Percentiles rank a stretch among this genome's conserved stretches.
Conservation (phyloP, 495 filamentous ascomycete species). For the Podospora tetraspora region DNA sequence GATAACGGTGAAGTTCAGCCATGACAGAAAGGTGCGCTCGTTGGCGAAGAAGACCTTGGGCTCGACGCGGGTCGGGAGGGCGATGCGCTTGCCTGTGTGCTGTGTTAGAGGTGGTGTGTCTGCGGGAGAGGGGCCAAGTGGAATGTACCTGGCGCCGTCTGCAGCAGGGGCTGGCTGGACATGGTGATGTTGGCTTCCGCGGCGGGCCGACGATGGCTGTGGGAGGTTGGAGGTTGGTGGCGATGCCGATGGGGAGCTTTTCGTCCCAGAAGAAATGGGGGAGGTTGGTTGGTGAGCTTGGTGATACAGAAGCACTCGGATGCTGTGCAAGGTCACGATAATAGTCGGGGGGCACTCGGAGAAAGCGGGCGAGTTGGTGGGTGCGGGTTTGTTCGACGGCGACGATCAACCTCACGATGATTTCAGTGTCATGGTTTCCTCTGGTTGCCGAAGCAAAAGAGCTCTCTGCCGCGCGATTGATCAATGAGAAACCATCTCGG, state of each 20-base stretch:
- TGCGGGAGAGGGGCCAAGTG: neutral
- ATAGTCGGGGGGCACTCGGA: neutral
- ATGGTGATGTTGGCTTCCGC: conserved; percentile 42
- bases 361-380: neutral
- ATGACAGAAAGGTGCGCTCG: conserved; percentile 97
- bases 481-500: conserved; percentile 23
- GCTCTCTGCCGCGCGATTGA: conserved; percentile 21
- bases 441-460: neutral
- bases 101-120: conserved; percentile 1
- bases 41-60: conserved; percentile 99
- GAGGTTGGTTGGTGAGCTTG: neutral
- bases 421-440: neutral
- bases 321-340: neutral
- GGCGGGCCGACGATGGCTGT: neutral
- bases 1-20: conserved; percentile 99
- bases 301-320: neutral
- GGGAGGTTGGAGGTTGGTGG: neutral
- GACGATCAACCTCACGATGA: neutral
- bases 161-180: conserved; percentile 95
- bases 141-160: conserved; percentile 71
- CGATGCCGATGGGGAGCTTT: neutral
- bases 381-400: neutral
- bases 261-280: neutral
- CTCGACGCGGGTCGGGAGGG: conserved; percentile 94
- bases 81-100: conserved; percentile 84